Evolutionary conservation across 176 grass and related monocot species (phyloP).

Genomic region (Eragrostis nindensis): DNA sequence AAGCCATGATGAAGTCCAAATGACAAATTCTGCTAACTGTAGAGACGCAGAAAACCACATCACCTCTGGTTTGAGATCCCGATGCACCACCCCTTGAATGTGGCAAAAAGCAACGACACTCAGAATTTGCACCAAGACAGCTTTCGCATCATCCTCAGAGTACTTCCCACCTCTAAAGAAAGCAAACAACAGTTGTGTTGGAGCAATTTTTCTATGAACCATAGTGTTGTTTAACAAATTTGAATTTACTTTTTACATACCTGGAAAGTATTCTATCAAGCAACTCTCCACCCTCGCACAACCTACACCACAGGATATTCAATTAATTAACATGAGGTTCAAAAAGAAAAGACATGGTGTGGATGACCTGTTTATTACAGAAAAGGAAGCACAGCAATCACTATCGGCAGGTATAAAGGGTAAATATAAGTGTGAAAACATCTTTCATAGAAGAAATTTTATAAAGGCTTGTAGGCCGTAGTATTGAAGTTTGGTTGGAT

Average conservation of each 20-base stretch:
- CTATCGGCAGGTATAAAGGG: background rate
- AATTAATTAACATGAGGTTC: constrained; percentile 8
- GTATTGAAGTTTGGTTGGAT: background rate
- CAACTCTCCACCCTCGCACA: constrained; percentile 79
- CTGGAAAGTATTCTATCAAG: constrained; percentile 88
- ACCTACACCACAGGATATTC: constrained; percentile 45
- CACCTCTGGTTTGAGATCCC: constrained; percentile 92
- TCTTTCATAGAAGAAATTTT: constrained; percentile 5
- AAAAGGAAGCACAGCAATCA: background rate
- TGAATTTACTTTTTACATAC: constrained; percentile 41
- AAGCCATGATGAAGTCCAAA: constrained; percentile 3
- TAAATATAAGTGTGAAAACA: constrained; percentile 24
- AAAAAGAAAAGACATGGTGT: background rate
- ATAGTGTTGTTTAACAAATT: constrained; percentile 6
- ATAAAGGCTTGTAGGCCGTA: background rate
- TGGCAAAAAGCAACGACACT: constrained; percentile 82
- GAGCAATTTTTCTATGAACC: constrained; percentile 20
- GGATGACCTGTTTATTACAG: constrained; percentile 14
- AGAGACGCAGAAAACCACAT: constrained; percentile 10
- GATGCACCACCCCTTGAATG: constrained; percentile 88
- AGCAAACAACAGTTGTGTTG: constrained; percentile 16
- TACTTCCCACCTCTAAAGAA: constrained; percentile 77
- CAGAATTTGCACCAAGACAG: constrained; percentile 77
- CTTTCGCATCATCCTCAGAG: constrained; percentile 84
- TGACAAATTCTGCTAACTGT: background rate